Base-by-base conservation (phyloP, 495 filamentous ascomycete genomes). In the Aspergillus leporis region DNA sequence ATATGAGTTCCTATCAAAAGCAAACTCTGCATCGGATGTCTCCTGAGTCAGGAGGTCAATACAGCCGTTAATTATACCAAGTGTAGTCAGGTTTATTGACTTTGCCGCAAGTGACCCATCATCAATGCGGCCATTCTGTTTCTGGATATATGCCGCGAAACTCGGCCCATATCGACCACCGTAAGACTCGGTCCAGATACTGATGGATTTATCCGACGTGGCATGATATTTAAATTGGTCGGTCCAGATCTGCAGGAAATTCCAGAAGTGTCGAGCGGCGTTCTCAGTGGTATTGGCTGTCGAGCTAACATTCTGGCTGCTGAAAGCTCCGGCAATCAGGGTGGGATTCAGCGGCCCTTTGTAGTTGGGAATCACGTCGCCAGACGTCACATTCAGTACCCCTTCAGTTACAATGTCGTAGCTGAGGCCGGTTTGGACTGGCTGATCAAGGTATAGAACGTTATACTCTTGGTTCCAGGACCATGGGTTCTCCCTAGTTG, bases 1-100 rank as follows among this genome's bases (percentile, higher is more conserved):
- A 63, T 92, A 95, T 4, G 89, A 87, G 64, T 94, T 95, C 16
- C 36, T 12, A 71, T 87, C 85, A 47, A 84, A 78, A 12, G 87
- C 87, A 70, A 90, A 86, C n/a, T 79, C 68, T 2, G 87, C 82
- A 63, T 92, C 93, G 46, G 74, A 82, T 1, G 84, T 81, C 12
- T 74, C 81, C 73, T 93, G 89, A 8, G 86, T 79, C 18, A 85
- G 66, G 49, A 85, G 79, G 70, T 95, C 90, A 48, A 93, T 78
- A 60, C 91, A 92, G 36, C 88, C 90, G 67, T 93, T 92, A 47
- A 91, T 74, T 45, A 83, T 78, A 0, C 77, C 71, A 13, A 83
- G 55, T 0, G 80, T 82, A 50, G 81, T 77, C 9, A 82, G 64
- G 51, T 81, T 73, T 31, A 82, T 81, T 53, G 10, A 61, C 25